Evolutionary conservation across 2,329 filamentous ascomycete species (phyloP).

Genomic region (Neonectria punicea): DNA sequence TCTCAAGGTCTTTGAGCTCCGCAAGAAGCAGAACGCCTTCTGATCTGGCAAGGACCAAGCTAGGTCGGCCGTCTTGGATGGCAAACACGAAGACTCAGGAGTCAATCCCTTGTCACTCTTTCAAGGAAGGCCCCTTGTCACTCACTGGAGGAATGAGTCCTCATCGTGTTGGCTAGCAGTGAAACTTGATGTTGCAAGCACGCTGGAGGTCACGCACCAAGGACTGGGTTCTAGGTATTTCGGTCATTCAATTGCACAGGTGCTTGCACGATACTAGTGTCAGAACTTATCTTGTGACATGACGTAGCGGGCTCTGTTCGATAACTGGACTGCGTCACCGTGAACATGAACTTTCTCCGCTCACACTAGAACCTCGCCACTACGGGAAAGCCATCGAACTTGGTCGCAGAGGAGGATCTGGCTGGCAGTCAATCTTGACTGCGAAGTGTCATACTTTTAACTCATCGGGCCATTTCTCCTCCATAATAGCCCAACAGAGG

Average conservation of each 20-base stretch:
- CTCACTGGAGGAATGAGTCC: slow-evolving; percentile 21
- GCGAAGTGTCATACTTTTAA: no score
- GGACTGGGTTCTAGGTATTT: not conserved
- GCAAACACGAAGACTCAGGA: slow-evolving; percentile 3
- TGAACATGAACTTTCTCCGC: no score
- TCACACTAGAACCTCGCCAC: no score
- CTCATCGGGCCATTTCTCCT: no score
- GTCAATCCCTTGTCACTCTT: slow-evolving; percentile 25
- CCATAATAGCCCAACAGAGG: no score
- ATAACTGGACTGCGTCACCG: no score
- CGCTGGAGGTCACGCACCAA: not conserved
- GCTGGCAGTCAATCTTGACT: no score
- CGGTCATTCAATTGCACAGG: not conserved
- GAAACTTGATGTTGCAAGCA: not conserved
- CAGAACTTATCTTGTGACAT: not conserved
- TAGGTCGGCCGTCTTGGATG: not conserved
- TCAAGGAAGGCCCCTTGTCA: slow-evolving; percentile 23
- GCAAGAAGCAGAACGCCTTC: slow-evolving; percentile 80
- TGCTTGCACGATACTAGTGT: not conserved
- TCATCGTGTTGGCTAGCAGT: not conserved
- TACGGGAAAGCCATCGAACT: no score
- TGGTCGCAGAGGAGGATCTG: no score
- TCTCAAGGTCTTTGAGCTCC: slow-evolving; percentile 78
- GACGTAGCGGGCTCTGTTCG: not conserved
- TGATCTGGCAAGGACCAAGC: slow-evolving; percentile 42